Evolutionary conservation across 1,284 basidiomycete species (phyloP).

Genomic region (Cutaneotrichosporon spelunceum): DNA sequence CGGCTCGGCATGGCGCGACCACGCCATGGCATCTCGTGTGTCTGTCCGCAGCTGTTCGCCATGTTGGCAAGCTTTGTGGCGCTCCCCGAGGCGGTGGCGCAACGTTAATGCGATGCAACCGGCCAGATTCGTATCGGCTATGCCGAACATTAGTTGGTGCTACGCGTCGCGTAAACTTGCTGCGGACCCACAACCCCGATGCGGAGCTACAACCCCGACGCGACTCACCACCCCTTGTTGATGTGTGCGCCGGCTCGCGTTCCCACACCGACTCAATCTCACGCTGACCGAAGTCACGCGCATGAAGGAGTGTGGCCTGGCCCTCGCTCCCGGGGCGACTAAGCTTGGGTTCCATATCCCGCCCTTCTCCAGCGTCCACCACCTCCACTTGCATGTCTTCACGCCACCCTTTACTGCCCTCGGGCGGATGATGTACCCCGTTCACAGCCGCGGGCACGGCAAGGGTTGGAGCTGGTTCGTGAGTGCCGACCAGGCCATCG

Average conservation of each 20-base stretch:
- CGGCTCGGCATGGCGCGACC: neutral
- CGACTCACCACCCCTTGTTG: no score
- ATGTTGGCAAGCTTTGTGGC: no score
- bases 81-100: no score
- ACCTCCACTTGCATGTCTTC: constrained; percentile 76
- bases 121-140: no score
- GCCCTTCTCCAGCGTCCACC: constrained; percentile 72
- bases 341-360: constrained; percentile 79
- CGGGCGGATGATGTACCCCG: constrained; percentile 60
- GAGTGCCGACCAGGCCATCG: constrained; percentile 61
- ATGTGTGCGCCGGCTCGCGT: no score
- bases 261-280: no score
- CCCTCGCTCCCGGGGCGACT: constrained; percentile 38
- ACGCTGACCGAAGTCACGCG: constrained; percentile 55
- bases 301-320: constrained; percentile 63
- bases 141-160: no score
- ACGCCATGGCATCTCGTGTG: neutral
- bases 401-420: constrained; percentile 62
- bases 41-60: no score
- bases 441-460: constrained; percentile 43
- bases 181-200: no score
- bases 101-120: no score
- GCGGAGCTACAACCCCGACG: no score
- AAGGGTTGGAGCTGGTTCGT: constrained; percentile 79
- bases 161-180: no score